Percentiles rank a stretch among this genome's conserved stretches.
Evolutionary conservation across 495 filamentous ascomycete genomes (phyloP).

Genomic region (Penicillium diatomitis): DNA sequence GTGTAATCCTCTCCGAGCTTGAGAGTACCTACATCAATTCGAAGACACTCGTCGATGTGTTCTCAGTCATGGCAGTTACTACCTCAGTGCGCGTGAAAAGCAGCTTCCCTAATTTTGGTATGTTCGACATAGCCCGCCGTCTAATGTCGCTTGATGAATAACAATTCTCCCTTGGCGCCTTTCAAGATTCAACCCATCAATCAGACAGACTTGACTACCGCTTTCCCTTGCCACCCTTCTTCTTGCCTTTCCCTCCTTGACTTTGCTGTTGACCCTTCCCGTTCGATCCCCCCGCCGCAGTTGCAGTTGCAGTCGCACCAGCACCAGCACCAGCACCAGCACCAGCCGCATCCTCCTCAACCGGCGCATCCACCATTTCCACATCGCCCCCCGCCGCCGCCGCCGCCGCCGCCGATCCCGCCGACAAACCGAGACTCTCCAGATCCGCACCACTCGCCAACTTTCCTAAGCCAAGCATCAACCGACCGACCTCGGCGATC

Average conservation of each 20-base stretch:
- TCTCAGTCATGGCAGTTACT: no score
- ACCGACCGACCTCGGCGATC: slow-evolving; percentile 75
- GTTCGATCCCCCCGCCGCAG: slow-evolving; percentile 18
- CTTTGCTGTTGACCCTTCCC: slow-evolving; percentile 5
- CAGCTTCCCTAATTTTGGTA: no score
- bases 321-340: slow-evolving; percentile 5
- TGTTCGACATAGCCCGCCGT: no score
- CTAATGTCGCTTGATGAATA: background rate
- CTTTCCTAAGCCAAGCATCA: slow-evolving; percentile 65
- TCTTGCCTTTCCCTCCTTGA: slow-evolving; percentile 21
- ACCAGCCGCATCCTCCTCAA: slow-evolving; percentile 6
- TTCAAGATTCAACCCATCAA: background rate
- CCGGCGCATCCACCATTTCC: slow-evolving; percentile 31
- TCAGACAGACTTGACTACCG: background rate
- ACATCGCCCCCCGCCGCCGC: slow-evolving; percentile 21
- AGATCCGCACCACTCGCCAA: slow-evolving; percentile 52
- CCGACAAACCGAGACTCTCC: slow-evolving; percentile 44
- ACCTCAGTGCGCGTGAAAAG: no score
- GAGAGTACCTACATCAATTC: no score
- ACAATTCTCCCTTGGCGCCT: background rate
- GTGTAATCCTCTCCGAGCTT: no score
- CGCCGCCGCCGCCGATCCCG: slow-evolving; percentile 22
- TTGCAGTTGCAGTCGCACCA: slow-evolving; percentile 5
- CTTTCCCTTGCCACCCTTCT: slow-evolving; percentile 22
- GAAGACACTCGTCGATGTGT: no score